Base-by-base conservation (phyloP, 2,329 filamentous ascomycete genomes). In the Fusarium mundagurra region DNA sequence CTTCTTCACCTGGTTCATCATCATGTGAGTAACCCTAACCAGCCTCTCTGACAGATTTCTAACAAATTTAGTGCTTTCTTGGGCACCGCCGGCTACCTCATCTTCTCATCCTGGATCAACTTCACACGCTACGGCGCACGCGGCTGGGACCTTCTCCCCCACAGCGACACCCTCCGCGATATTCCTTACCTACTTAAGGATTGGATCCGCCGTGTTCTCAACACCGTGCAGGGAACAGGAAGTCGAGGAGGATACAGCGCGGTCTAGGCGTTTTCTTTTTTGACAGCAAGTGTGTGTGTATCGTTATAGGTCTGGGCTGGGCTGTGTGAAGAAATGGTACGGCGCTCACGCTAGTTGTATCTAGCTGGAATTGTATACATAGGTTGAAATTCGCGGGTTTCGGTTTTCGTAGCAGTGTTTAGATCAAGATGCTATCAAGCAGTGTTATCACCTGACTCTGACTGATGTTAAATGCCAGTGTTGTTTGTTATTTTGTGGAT, bases 41-140 rank as follows among this genome's bases (percentile, higher is more conserved):
- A 17, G 22, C 8, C 34, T 29, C 29, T 16, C 18, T 33, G 20
- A 18, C 16, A 3, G 10, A 47, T 41, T 20, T 48, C 74, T 78
- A 71, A 78, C 81, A 76, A 73, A 80, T 29, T n/a, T 61, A 98
- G 95, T 76, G 85, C 92, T 68, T 99, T 99, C 89, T 88, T 98
- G 72, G 90, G 90, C 51, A 92, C 91, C 45, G 94, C 96, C 5
- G 86, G 95, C 31, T 99, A 98, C 85, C 92, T 99, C 75, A 98
- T 98, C 82, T 98, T 98, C 80, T 95, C 96, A 74, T 97, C 95
- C 27, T 99, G 96, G 96, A 91, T 98, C 82, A 98, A 98, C 87
- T 98, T 98, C 88, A 98, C 95, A 86, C 93, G 95, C 71, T 98
- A 98, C 83, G 96, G 96, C 54, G 95, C 96, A 60, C 90, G 96